Conservation (phyloP, 2,329 filamentous ascomycete genomes). For the Beauveria scarabaeidicola region DNA sequence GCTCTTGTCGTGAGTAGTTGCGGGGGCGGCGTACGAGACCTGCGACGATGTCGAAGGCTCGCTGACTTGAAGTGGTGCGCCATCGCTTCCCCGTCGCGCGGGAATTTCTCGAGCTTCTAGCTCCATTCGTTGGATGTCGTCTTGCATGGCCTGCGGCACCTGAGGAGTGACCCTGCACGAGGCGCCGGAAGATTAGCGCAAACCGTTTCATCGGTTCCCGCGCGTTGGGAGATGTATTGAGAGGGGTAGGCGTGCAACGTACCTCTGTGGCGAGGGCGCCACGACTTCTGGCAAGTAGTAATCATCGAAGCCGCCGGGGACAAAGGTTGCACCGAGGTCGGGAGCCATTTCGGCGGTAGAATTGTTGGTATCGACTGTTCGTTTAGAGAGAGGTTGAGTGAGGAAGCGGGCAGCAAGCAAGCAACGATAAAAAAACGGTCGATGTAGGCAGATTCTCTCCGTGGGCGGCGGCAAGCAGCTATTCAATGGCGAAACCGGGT, state of each 20-base stretch:
- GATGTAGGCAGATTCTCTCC: neutral
- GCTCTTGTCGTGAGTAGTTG: constrained; percentile 29
- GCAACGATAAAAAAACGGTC: neutral
- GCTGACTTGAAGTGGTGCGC: constrained; percentile 8
- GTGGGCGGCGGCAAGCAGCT: neutral
- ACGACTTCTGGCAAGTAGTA: constrained; percentile 54
- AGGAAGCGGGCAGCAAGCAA: neutral
- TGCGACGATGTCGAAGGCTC: constrained; percentile 15
- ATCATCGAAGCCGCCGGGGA: constrained; percentile 49
- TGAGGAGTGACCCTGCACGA: constrained; percentile 76
- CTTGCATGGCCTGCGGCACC: constrained; percentile 93
- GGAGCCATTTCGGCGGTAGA: constrained; percentile 7
- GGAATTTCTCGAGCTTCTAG: constrained; percentile 54
- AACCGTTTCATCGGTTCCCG: neutral
- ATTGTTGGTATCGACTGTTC: neutral
- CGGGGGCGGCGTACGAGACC: constrained; percentile 22
- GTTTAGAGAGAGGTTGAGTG: neutral
- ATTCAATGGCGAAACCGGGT: neutral
- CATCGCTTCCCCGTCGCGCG: constrained; percentile 15
- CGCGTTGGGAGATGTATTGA: neutral
- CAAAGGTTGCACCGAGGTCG: constrained; percentile 46
- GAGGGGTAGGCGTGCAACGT: constrained; percentile 20
- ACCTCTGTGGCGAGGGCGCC: constrained; percentile 51
- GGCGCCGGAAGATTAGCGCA: constrained; percentile 12
- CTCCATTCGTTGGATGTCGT: constrained; percentile 86